Evolutionary conservation across 768 basidiomycete genomes (phyloP).

Genomic region (Phlebiopsis flavidoalba): DNA sequence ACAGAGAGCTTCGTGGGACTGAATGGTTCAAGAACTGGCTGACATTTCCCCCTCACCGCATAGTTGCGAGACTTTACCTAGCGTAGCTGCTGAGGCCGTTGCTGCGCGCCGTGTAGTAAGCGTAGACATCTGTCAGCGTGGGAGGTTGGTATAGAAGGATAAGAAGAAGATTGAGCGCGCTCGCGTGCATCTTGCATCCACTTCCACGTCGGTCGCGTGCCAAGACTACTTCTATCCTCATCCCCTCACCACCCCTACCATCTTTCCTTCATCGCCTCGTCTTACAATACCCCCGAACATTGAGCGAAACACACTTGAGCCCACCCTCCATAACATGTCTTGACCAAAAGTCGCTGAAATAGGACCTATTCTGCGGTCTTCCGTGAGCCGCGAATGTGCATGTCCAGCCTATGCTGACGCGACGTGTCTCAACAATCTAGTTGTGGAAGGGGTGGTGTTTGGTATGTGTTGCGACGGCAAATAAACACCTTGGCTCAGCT

Average conservation of each 20-base stretch:
- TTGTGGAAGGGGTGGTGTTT: conserved; percentile 98
- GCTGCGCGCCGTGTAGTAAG: not conserved
- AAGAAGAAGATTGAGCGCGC: conserved; percentile 7
- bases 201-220: not conserved
- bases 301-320: conserved; percentile 64
- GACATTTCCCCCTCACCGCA: not conserved
- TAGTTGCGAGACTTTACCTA: not conserved
- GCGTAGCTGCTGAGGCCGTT: not conserved
- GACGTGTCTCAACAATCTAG: conserved; percentile 33
- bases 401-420: not conserved
- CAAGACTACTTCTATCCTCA: conserved; percentile 8
- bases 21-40: no score
- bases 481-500: not conserved
- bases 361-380: conserved; percentile 99
- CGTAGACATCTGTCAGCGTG: not conserved
- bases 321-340: conserved; percentile 93
- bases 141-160: conserved; percentile 10
- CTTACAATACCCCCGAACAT: conserved; percentile 28
- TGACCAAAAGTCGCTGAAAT: conserved; percentile 90
- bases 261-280: conserved; percentile 1
- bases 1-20: conserved; percentile 22
- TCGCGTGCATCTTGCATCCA: not conserved
- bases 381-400: conserved; percentile 28
- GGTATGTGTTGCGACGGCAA: conserved; percentile 47
- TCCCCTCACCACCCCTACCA: conserved; percentile 5